phyloP scores from a whole-genome alignment of 225 moss, liverwort and hornwort species.

The Pleurozium schreberi region DNA sequence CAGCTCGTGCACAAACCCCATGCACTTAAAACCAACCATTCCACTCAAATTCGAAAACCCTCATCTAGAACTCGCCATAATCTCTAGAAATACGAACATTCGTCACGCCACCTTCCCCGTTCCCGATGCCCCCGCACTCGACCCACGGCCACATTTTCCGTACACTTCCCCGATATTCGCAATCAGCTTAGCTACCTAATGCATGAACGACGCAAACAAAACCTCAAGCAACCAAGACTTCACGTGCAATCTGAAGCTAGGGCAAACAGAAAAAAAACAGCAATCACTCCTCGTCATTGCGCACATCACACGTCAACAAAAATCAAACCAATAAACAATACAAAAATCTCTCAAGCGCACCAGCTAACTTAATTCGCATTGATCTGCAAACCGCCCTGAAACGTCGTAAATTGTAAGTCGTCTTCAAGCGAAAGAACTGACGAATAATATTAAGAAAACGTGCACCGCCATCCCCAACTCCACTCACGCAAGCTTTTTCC shows the following conservation, averaged over 20 bases:
- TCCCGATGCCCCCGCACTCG: background rate
- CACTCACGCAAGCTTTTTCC: background rate
- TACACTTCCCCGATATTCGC: background rate
- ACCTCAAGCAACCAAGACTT: background rate
- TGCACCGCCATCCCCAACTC: background rate
- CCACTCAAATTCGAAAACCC: background rate
- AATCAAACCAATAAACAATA: background rate
- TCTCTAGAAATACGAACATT: background rate
- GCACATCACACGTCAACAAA: background rate
- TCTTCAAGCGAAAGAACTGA: background rate
- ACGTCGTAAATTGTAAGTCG: background rate
- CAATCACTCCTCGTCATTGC: background rate
- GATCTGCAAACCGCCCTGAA: background rate
- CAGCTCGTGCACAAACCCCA: conserved; percentile 9
- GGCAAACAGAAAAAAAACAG: background rate
- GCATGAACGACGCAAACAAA: background rate
- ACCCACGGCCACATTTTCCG: background rate
- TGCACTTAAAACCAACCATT: background rate
- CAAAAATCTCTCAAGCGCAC: background rate
- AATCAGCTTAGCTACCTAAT: background rate
- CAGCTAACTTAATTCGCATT: conserved; percentile 7
- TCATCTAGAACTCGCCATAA: background rate
- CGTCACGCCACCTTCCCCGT: background rate
- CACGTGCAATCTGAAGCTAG: conserved; percentile 28
- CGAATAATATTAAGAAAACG: background rate